Evolutionary conservation across 176 grass and related monocot species (phyloP), one percentile per base, ranked within the genome.

Genomic region (Eremochloa ophiuroides): DNA sequence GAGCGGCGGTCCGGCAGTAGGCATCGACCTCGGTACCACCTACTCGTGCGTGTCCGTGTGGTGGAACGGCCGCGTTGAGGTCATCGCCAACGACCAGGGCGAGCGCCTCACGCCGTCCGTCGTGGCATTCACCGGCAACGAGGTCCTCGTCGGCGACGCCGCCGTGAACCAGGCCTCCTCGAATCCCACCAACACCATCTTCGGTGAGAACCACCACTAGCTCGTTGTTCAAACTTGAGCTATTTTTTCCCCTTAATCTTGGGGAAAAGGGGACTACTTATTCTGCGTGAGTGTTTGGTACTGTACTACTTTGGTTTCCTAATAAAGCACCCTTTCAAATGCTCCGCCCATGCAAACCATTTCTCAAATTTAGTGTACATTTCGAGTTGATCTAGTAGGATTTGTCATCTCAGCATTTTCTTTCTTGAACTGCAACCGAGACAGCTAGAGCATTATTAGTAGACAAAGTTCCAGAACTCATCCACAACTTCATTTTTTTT

Each of bases 51-150:
- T 48, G 5, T 1, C 46, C 46, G 16, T 48, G 46, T 48, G 46
- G 46, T 48, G 15, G 48, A 20, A 51, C 48, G 17, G 48, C 48
- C 48, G 84, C 42, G 83, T 84, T 40, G 87, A 80, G 8, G 84
- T 56, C 53, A 78, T 78, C 18, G 87, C 87, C 28, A 93, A 87
- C 80, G 91, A 89, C 59, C 91, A 93, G 85, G 91, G 91, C 75
- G 87, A 89, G 71, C 87, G 84, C 48, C 86, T 89, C 22, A 56
- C 53, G 22, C 53, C 84, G n/a, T 91, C 84, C 31, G 87, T 74
- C 80, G 84, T 91, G 28, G 84, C 89, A 0, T 91, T 91, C 74
- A 87, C 84, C 50, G 85, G 77, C 33, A 20, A 71, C 2, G 85
- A 91, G 84, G 87, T 85, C 71, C 33, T 91, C 42, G 87, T 91